phyloP scores from a whole-genome alignment of 805 yeast genomes.

The Candida vartiovaarae region DNA sequence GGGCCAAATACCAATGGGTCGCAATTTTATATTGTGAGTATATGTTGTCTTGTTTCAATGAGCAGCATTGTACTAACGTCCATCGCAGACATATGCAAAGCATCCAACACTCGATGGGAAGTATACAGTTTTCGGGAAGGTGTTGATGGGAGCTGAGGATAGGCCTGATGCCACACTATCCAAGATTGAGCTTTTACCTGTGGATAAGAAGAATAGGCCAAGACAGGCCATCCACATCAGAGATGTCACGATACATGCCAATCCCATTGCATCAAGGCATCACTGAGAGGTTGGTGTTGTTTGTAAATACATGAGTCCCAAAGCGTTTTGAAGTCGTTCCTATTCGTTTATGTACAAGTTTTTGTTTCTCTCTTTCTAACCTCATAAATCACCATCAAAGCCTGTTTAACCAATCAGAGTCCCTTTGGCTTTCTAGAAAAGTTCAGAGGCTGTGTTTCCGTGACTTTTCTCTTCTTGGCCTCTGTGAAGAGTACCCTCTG shows the following conservation, averaged over 20 bases:
- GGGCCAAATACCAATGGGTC: slow-evolving; percentile 64
- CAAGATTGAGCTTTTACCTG: slow-evolving; percentile 20
- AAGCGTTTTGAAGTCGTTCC: neutral
- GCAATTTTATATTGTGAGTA: slow-evolving; percentile 52
- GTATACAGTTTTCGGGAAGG: slow-evolving; percentile 74
- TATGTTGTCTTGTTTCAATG: too few species aligned
- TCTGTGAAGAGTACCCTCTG: slow-evolving; percentile 91
- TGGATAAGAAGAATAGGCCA: slow-evolving; percentile 33
- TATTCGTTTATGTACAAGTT: slow-evolving; percentile 3
- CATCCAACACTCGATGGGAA: slow-evolving; percentile 73
- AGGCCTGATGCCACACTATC: slow-evolving; percentile 23
- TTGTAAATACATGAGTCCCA: neutral
- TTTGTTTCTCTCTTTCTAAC: too few species aligned
- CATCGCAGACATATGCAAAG: slow-evolving; percentile 57
- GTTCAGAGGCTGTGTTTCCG: slow-evolving; percentile 36
- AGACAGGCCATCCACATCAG: slow-evolving; percentile 23
- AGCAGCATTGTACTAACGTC: slow-evolving; percentile 1
- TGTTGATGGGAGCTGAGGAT: slow-evolving; percentile 43
- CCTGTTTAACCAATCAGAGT: slow-evolving; percentile 4
- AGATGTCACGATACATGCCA: slow-evolving; percentile 33
- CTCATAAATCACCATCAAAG: neutral
- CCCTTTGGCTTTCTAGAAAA: slow-evolving; percentile 35
- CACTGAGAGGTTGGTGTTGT: neutral
- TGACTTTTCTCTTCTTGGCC: slow-evolving; percentile 74
- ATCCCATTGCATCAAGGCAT: slow-evolving; percentile 31